Base-by-base conservation (phyloP, 768 basidiomycete genomes). In the Pseudohyphozyma bogoriensis region DNA sequence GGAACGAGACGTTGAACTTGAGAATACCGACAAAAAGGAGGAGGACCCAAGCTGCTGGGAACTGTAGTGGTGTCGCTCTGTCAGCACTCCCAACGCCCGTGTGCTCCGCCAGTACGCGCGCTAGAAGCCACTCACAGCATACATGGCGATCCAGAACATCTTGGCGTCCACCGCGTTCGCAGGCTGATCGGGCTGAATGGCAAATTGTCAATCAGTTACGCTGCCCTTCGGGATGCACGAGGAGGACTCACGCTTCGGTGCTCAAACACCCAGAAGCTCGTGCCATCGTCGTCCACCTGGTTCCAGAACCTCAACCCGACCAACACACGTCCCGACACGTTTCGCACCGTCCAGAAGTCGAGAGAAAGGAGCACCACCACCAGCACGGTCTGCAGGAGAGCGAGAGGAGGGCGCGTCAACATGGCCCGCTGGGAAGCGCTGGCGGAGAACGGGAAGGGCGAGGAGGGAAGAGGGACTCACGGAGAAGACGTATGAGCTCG, bases 281-380 rank as follows among this genome's bases (percentile, higher is more conserved):
- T 70, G 3, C 95, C 95, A 66, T 96, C 91, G 56, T 96, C 91
- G 69, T 97, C 91, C 18, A 97, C 90, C 75, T 97, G 92, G 73
- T 97, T 99, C 93, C 93, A 97, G 71, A 92, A 99, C 56, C 95
- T 79, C 62, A 99, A 77, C 26, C 95, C 95, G 15, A 97, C 95
- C 20, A 99, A 78, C 28, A 86, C 90, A 65, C 95, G 78, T 3
- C 95, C 95, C 0, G 91, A 82, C 18, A 99, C 90, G 70, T 99
- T 99, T 86, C 91, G 78, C 67, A 89, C 90, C 69, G 93, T 96
- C 95, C 93, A 99, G 74, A 99, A 99, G 76, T 99, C 95, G 82
- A 93, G 86, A 0, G 92, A 87, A 29, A 99, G 81, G 20, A 99
- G 78, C 2, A 96, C 84, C 26, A 97, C 95, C 0, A 97, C 93